Conservation (phyloP, 139 green algal species). For the Coccomyxa sp. region DNA sequence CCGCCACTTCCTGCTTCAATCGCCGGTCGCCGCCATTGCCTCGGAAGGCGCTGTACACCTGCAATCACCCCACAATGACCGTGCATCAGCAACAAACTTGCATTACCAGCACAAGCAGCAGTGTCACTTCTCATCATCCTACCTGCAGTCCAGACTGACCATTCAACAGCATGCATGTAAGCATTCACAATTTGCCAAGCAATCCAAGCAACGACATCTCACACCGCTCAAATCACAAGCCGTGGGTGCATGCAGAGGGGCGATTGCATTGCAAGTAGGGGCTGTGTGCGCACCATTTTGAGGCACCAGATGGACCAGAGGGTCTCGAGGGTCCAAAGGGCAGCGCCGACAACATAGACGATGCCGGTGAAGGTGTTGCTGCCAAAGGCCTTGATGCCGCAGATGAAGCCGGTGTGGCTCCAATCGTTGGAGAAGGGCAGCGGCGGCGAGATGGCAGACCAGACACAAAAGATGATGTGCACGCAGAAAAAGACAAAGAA, state of each 20-base stretch:
- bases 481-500: conserved; percentile 26
- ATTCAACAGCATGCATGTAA: too few relatives aligned
- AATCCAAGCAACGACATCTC: too few relatives aligned
- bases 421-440: conserved; percentile 24
- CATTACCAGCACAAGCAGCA: background rate
- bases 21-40: conserved; percentile 22
- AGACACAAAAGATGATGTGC: conserved; percentile 49
- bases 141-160: background rate
- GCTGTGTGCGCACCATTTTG: conserved; percentile 7
- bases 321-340: conserved; percentile 43
- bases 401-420: conserved; percentile 43
- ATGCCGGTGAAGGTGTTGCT: conserved; percentile 38
- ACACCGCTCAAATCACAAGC: too few relatives aligned
- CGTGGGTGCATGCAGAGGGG: too few relatives aligned
- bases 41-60: conserved; percentile 46
- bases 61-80: background rate
- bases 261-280: too few relatives aligned
- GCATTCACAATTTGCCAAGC: too few relatives aligned
- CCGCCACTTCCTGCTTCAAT: conserved; percentile 18
- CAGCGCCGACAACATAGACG: conserved; percentile 47
- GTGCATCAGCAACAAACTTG: conserved; percentile 10
- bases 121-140: too few relatives aligned
- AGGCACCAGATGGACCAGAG: conserved; percentile 21
- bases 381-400: conserved; percentile 22
- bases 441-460: conserved; percentile 38